Percentiles rank a stretch among this genome's conserved stretches.
phyloP scores from a whole-genome alignment of 2,329 filamentous ascomycete genomes.

The Fusarium marasasianum region DNA sequence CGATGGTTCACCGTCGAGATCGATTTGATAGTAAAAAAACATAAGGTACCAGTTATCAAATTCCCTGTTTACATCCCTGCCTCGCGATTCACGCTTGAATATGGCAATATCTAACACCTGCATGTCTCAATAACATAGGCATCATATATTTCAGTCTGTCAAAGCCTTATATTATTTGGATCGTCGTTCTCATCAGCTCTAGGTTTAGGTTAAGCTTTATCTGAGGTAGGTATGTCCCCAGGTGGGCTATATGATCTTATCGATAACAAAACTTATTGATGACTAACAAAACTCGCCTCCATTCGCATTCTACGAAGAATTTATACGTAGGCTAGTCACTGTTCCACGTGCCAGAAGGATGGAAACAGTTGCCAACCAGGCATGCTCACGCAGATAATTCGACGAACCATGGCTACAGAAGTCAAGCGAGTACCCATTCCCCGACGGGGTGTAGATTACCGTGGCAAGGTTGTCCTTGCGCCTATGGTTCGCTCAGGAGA shows the following conservation, averaged over 20 bases:
- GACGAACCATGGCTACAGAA: slow-evolving; percentile 66
- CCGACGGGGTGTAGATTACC: slow-evolving; percentile 88
- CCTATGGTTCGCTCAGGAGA: slow-evolving; percentile 99
- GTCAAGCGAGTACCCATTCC: slow-evolving; percentile 83
- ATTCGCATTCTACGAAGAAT: slow-evolving; percentile 17
- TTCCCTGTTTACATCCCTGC: background rate
- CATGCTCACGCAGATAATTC: slow-evolving; percentile 50
- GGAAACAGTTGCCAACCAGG: slow-evolving; percentile 20
- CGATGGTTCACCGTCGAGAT: background rate
- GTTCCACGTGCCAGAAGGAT: background rate
- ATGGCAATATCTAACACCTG: background rate
- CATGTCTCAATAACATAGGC: background rate
- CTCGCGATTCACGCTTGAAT: background rate
- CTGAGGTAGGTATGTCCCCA: background rate
- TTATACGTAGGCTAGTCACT: slow-evolving; percentile 17
- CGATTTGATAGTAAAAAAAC: background rate
- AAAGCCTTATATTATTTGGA: background rate
- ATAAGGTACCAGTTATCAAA: background rate
- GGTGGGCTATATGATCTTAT: slow-evolving; percentile 12
- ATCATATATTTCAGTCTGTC: background rate
- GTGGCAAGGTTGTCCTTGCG: slow-evolving; percentile 91
- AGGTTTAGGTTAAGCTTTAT: background rate
- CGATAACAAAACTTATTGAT: slow-evolving; percentile 35
- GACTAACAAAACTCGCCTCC: slow-evolving; percentile 33
- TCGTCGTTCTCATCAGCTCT: background rate